Percentiles rank a stretch among this genome's conserved stretches.
phyloP scores from a whole-genome alignment of 805 yeast genomes.

The Kodamaea laetipori region DNA sequence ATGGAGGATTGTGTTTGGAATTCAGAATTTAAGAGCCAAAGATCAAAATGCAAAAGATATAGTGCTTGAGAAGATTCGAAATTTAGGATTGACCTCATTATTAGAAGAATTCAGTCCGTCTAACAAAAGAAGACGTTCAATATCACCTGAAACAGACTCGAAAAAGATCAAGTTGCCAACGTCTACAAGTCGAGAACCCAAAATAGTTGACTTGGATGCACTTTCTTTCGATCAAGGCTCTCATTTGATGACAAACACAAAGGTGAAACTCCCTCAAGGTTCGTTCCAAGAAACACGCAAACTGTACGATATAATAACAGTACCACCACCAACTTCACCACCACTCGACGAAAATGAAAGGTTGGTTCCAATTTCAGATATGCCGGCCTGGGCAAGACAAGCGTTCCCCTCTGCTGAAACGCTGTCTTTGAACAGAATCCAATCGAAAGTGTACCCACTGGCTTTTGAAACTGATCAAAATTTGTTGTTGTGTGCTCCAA shows the following conservation, averaged over 20 bases:
- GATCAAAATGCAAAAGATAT: conserved; percentile 30
- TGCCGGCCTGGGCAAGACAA: conserved; percentile 81
- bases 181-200: conserved; percentile 40
- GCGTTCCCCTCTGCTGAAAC: conserved; percentile 76
- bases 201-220: conserved; percentile 61
- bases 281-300: conserved; percentile 75
- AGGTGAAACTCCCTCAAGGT: conserved; percentile 77
- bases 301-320: conserved; percentile 82
- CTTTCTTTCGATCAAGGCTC: conserved; percentile 73
- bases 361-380: conserved; percentile 55
- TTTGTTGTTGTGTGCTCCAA: conserved; percentile 89
- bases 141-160: conserved; percentile 13
- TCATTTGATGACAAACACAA: conserved; percentile 63
- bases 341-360: conserved; percentile 45
- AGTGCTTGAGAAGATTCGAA: conserved; percentile 47
- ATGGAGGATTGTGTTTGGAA: conserved; percentile 55
- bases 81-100: conserved; percentile 42
- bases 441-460: conserved; percentile 76
- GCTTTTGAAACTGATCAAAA: conserved; percentile 76
- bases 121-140: conserved; percentile 25
- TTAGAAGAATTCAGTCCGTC: conserved; percentile 38
- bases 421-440: conserved; percentile 72
- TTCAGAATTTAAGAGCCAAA: conserved; percentile 32
- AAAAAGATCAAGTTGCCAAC: conserved; percentile 5
- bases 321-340: conserved; percentile 75